Base-by-base conservation (phyloP, 306 rosid genomes). In the Cotoneaster glaucophyllus region DNA sequence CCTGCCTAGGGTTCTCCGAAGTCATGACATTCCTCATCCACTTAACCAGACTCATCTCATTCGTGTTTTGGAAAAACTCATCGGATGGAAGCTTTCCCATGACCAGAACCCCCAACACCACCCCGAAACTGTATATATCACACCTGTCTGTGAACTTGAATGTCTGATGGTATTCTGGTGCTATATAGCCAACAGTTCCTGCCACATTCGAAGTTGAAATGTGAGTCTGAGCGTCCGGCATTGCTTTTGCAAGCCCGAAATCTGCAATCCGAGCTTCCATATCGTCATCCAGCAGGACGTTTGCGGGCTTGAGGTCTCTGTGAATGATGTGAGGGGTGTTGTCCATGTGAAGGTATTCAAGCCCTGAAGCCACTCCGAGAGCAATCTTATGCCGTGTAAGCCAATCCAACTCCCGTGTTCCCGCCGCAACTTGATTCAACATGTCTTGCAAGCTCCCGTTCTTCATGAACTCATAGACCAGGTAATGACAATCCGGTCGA, bases 201-300 rank as follows among this genome's bases (percentile, higher is more conserved):
- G 97, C 97, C 14, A 92, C 88, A 5, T 85, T 82, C 0, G 97
- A 96, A 64, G 92, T 76, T 14, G 91, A 77, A 54, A 96, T 80
- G 64, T 92, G 99, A 0, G 99, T 96, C 0, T 90, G 54, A 21
- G 85, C 86, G 28, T 96, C 97, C 0, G 98, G 97, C 84, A 96
- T 84, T 19, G 90, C 89, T 67, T 96, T 92, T 0, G 99, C 99
- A 3, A 90, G 90, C 41, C 99, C 98, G n/a, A 96, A 96, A 87
- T 96, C 97, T 3, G 99, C 92, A 21, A 96, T 92, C 6, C 99
- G 73, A 12, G 98, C 99, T 64, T 90, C 99, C 96, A 92, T 88
- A 37, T 92, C 86, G 65, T 90, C 99, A 7, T 96, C 99, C 1
- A 96, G 90, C 59, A 96, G 88, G 53, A 92, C 65, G 26, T 92